Evolutionary conservation across 2,329 filamentous ascomycete genomes (phyloP), one percentile per base, ranked within the genome.

Genomic region (Aspergillus fumigatus): DNA sequence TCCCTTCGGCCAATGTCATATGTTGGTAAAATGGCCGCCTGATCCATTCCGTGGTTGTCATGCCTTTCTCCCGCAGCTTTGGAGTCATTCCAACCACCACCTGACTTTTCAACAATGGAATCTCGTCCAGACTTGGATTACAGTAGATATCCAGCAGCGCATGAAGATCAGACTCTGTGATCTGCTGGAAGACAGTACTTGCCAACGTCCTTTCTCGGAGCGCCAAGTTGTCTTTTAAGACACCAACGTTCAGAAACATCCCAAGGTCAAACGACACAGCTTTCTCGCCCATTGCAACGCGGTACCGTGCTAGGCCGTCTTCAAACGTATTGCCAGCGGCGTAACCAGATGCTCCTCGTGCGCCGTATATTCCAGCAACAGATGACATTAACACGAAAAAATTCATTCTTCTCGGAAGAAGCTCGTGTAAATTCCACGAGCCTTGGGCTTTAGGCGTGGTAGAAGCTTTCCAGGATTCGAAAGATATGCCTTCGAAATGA

Each of bases 291-390:
- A 51, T 26, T 11, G 43, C 41, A 10, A 57, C 29, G 5, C 70
- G 70, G 23, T 70, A 59, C 26, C 55, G 60, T 0, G 69, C 70
- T 10, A 73, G 57, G 3, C 66, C 66, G 41, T 73, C 70, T 50
- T 73, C 65, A 60, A 68, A 76, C 1, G 70, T 66, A 53, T 69
- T 69, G n/a, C 64, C 73, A 8, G 73, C 70, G 1, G 67, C 65
- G 56, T 76, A 76, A 56, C 74, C 77, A 5, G 77, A 70, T 50
- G 81, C 67, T 5, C 74, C 73, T 3, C 71, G 56, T 38, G 76
- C 75, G 3, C 79, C 79, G 2, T 77, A 62, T 21, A 80, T 61
- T 1, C 72, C 72, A 43, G 73, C 69, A 3, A 70, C 54, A 1
- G 74, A 76, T 0, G 72, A 74, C 3, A 75, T 61, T 53, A 72